Conservation (phyloP, 75 land plant genomes). For the Selaginella moellendorffii region DNA sequence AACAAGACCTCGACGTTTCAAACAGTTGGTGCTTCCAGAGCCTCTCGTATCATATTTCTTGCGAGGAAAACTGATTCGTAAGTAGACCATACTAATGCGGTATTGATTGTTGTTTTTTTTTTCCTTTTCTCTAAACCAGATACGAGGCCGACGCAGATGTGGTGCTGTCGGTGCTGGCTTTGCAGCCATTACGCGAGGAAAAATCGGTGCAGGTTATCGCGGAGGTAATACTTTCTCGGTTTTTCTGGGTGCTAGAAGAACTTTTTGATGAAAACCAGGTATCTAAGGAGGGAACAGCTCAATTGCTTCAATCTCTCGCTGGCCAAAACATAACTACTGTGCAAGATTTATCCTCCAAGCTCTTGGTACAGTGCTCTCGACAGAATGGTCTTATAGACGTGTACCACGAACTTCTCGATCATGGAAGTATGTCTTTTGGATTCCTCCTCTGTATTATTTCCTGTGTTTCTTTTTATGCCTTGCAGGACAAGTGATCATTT, state of each 20-base stretch:
- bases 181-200: constrained; percentile 51
- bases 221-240: not conserved
- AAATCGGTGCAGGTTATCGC: not conserved
- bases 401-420: constrained; percentile 69
- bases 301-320: constrained; percentile 57
- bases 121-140: too few relatives aligned
- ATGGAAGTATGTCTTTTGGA: constrained; percentile 49
- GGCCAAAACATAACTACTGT: constrained; percentile 72
- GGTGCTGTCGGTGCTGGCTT: constrained; percentile 67
- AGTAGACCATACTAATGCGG: constrained; percentile 9
- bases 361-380: constrained; percentile 85
- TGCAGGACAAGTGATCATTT: constrained; percentile 64
- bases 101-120: too few relatives aligned
- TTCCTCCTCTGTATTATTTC: not conserved
- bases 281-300: constrained; percentile 47
- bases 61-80: constrained; percentile 57
- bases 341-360: constrained; percentile 70
- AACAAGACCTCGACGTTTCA: constrained; percentile 61
- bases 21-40: constrained; percentile 70
- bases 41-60: constrained; percentile 57
- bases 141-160: constrained; percentile 91
- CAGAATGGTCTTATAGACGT: constrained; percentile 74
- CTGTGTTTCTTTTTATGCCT: not conserved
- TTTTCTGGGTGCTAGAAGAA: not conserved
- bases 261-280: constrained; percentile 32